Evolutionary conservation across 768 basidiomycete species (phyloP).

Genomic region (Amylocystis lapponica): DNA sequence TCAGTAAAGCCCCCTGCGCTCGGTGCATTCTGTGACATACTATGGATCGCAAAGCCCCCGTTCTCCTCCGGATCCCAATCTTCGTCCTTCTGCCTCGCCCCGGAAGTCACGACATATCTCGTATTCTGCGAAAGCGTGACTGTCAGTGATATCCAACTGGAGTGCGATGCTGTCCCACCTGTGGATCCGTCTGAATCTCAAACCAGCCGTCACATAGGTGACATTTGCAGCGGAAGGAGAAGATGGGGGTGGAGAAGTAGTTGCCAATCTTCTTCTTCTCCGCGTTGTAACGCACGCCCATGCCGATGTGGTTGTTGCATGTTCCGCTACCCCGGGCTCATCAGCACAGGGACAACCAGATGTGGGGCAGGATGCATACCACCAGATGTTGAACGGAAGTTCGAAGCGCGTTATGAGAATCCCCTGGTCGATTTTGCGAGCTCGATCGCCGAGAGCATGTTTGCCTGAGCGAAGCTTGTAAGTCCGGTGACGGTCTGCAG

Average conservation of each 20-base stretch:
- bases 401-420: slow-evolving; percentile 96
- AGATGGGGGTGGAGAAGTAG: slow-evolving; percentile 94
- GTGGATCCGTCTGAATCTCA: slow-evolving; percentile 95
- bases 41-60: slow-evolving; percentile 86
- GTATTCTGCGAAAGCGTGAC: slow-evolving; percentile 68
- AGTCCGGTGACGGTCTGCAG: background rate
- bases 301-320: slow-evolving; percentile 95
- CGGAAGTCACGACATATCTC: slow-evolving; percentile 85
- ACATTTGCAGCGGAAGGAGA: slow-evolving; percentile 94
- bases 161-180: slow-evolving; percentile 45
- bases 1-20: slow-evolving; percentile 1
- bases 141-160: background rate
- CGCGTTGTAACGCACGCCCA: slow-evolving; percentile 99
- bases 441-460: slow-evolving; percentile 89
- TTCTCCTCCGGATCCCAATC: slow-evolving; percentile 98
- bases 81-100: slow-evolving; percentile 91
- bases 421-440: slow-evolving; percentile 93
- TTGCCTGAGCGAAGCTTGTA: slow-evolving; percentile 52
- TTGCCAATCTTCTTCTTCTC: slow-evolving; percentile 96
- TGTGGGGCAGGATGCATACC: slow-evolving; percentile 48
- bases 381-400: slow-evolving; percentile 95
- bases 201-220: slow-evolving; percentile 97
- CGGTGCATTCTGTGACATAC: slow-evolving; percentile 34
- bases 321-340: slow-evolving; percentile 53
- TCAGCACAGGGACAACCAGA: background rate